Evolutionary conservation across 1,284 basidiomycete species (phyloP), one percentile per base, ranked within the genome.

Genomic region (Tilletia setariae): DNA sequence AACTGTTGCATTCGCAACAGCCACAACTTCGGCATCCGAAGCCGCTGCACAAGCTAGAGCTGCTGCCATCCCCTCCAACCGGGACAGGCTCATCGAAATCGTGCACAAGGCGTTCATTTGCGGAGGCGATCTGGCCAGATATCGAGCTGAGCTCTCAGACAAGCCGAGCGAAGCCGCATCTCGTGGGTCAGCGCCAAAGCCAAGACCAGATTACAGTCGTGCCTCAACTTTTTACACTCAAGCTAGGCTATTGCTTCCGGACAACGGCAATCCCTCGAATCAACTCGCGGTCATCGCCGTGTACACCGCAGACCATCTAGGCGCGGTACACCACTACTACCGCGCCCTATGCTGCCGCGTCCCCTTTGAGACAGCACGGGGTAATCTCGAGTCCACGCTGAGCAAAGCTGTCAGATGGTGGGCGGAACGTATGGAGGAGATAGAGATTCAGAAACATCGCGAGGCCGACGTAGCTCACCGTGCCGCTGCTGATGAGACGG

Each of bases 201-300:
- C 56, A 15, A 21, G 9, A 16, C 25, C 13, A 15, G 75, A 81
- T 68, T 79, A 77, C 51, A 69, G 70, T n/a, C 69, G 72, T 28
- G 79, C 80, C 23, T 64, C 68, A 7, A 70, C 62, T 0, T 78
- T 75, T 62, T 81, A 81, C 70, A 75, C 77, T 40, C 74, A 78
- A 63, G 78, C 80, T 9, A 74, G 78, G 35, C 67, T 75, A 30
- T 64, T 81, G 40, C 59, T 79, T 35, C 79, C 80, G 7, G 76
- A 78, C 49, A 71, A 76, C 51, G 80, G 80, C 66, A 94, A 95
- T 77, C 89, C 95, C 0, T 95, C 90, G 49, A 95, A 98, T 81
- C 94, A 98, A 83, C 88, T 98, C 32, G 95, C 94, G 0, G 94
- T 98, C 63, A 87, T 98, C 32, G 88, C 93, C 1, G 89, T 90